Conservation (phyloP, 441 rosid genomes). For the Gossypium aridum region DNA sequence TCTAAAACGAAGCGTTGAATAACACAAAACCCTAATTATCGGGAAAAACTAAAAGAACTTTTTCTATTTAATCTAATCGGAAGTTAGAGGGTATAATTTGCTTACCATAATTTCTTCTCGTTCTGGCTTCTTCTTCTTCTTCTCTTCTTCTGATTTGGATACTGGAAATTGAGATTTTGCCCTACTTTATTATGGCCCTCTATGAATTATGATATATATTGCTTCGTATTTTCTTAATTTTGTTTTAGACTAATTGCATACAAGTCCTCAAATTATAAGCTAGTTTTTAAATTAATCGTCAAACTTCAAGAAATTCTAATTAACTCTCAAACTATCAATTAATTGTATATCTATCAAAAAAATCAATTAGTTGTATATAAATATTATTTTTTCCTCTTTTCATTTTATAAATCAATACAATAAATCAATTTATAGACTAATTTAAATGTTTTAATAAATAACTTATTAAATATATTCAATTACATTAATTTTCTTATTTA, state of each 20-base stretch:
- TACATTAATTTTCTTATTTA: background rate
- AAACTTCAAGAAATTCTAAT: background rate
- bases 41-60: background rate
- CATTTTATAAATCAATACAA: too few species aligned
- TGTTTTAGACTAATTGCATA: background rate
- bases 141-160: background rate
- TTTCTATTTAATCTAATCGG: background rate
- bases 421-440: background rate
- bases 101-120: slow-evolving; percentile 19
- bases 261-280: background rate
- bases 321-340: background rate
- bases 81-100: background rate
- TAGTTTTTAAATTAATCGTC: background rate
- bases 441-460: background rate
- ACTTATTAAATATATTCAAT: background rate
- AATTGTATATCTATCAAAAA: too few species aligned
- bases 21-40: slow-evolving; percentile 11
- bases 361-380: too few species aligned
- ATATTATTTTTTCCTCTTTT: too few species aligned
- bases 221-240: background rate
- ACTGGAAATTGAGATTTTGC: background rate
- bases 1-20: background rate
- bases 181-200: background rate
- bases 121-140: background rate
- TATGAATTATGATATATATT: background rate